Evolutionary conservation across 2,329 filamentous ascomycete species (phyloP), one percentile per base, ranked within the genome.

Genomic region (Trichoderma atrobrunneum): DNA sequence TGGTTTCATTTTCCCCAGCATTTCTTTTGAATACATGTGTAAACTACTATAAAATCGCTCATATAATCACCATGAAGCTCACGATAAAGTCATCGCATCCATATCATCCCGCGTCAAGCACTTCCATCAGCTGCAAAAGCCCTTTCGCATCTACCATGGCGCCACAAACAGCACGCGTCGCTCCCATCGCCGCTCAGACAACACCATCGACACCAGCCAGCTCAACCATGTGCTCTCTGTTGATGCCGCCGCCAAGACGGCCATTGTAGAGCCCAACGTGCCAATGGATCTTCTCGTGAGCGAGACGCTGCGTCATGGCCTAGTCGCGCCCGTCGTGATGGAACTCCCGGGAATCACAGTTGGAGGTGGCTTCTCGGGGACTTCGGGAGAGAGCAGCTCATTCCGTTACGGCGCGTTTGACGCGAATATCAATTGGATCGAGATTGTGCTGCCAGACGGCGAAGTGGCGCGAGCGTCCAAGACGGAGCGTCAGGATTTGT

Each of bases 71-170:
- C 48, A 82, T 81, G 85, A 87, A 26, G 79, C 80, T 24, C 87
- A 88, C 76, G 77, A 84, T 26, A 76, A 78, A 3, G 81, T 82
- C 10, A 85, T 88, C n/a, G 73, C 78, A 21, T 76, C 78, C 68
- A 82, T 88, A 61, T 81, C 86, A 0, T 76, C 79, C 36, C 80
- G 83, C 26, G 81, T 88, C 36, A 79, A 80, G 72, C 77, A 82
- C 5, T 87, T 88, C 75, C 78, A 85, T 67, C 77, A 80, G 3
- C 78, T 76, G 8, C 79, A 82, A 72, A 79, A 84, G 77, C 87
- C 90, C 3, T 94, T 93, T 80, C 87, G 91, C n/a, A 90, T 94
- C 78, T 92, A 90, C 76, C 92, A 94, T 81, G 92, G 92, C 73
- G 90, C 91, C 0, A 94, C 92, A 30, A 94, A 93, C 82, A 93